Evolutionary conservation across 2,329 filamentous ascomycete species (phyloP).

Genomic region (Exophiala viscosa): DNA sequence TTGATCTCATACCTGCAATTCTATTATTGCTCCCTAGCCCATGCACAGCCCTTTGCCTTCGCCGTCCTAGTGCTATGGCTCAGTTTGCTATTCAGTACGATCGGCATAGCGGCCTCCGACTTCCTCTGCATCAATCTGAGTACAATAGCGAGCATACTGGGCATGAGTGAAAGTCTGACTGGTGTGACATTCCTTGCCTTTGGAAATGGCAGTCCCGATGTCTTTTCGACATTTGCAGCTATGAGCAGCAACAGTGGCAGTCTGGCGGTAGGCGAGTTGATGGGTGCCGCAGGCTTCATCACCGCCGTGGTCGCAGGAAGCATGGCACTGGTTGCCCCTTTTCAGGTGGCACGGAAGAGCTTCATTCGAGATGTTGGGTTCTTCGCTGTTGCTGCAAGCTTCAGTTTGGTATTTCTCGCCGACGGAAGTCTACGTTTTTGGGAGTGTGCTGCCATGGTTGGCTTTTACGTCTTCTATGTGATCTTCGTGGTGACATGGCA

Average conservation of each 20-base stretch:
- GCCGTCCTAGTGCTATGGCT: slow-evolving; percentile 75
- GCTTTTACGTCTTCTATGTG: slow-evolving; percentile 87
- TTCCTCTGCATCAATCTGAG: slow-evolving; percentile 97
- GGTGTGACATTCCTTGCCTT: slow-evolving; percentile 96
- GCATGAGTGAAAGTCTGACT: slow-evolving; percentile 91
- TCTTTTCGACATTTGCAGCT: slow-evolving; percentile 97
- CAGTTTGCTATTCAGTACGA: slow-evolving; percentile 86
- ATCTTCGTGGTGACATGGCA: slow-evolving; percentile 86
- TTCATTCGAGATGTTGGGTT: slow-evolving; percentile 91
- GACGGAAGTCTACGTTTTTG: slow-evolving; percentile 81
- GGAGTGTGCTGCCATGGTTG: slow-evolving; percentile 90
- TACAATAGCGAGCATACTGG: slow-evolving; percentile 82
- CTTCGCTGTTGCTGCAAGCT: slow-evolving; percentile 80
- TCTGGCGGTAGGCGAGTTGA: slow-evolving; percentile 89
- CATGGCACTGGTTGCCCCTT: slow-evolving; percentile 95
- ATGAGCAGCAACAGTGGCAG: slow-evolving; percentile 98
- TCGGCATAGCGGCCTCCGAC: slow-evolving; percentile 95
- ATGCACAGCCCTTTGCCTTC: slow-evolving; percentile 74
- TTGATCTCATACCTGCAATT: slow-evolving; percentile 82
- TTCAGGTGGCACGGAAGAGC: slow-evolving; percentile 81
- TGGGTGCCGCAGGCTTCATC: slow-evolving; percentile 94
- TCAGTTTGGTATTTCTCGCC: slow-evolving; percentile 80
- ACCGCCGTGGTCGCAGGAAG: slow-evolving; percentile 93
- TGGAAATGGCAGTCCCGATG: slow-evolving; percentile 95
- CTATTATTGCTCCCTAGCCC: slow-evolving; percentile 77